A percentile compares a stretch with the other conserved stretches of the same genome.
Conservation (phyloP, 345 rosid species). For the Psidium friedrichsthalianum region DNA sequence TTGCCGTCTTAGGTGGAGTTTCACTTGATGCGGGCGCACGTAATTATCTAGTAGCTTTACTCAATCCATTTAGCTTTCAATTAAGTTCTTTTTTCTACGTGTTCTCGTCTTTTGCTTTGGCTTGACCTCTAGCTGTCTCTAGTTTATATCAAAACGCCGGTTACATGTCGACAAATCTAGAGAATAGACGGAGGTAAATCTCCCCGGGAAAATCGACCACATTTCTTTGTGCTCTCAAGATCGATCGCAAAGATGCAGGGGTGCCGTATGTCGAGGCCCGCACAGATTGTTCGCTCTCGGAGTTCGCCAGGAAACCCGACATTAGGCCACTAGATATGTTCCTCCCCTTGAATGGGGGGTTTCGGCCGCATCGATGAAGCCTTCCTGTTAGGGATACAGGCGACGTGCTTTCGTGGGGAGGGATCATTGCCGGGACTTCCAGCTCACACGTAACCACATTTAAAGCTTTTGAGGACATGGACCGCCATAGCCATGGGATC, state of each 20-base stretch:
- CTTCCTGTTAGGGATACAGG: neutral
- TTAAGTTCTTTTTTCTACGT: too few relatives aligned
- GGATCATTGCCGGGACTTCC: too few relatives aligned
- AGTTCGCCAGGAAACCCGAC: neutral
- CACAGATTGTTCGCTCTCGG: neutral
- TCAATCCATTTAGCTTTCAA: too few relatives aligned
- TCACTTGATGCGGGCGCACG: neutral
- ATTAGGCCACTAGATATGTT: neutral
- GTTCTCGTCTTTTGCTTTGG: neutral
- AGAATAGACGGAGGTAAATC: too few relatives aligned
- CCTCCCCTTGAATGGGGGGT: neutral
- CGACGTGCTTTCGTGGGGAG: too few relatives aligned
- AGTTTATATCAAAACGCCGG: neutral
- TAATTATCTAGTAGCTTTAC: too few relatives aligned
- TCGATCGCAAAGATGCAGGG: constrained; percentile 1
- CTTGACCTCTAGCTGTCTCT: neutral
- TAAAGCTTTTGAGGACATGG: neutral
- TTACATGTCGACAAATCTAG: too few relatives aligned
- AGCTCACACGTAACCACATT: too few relatives aligned
- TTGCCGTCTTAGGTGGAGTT: neutral
- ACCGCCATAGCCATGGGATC: neutral
- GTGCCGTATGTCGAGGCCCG: neutral
- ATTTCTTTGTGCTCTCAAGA: neutral
- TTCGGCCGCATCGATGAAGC: neutral
- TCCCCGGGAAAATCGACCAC: neutral